Percentiles rank a stretch among this genome's conserved stretches.
Conservation (phyloP, 2,329 filamentous ascomycete genomes). For the Fonsecaea nubica region DNA sequence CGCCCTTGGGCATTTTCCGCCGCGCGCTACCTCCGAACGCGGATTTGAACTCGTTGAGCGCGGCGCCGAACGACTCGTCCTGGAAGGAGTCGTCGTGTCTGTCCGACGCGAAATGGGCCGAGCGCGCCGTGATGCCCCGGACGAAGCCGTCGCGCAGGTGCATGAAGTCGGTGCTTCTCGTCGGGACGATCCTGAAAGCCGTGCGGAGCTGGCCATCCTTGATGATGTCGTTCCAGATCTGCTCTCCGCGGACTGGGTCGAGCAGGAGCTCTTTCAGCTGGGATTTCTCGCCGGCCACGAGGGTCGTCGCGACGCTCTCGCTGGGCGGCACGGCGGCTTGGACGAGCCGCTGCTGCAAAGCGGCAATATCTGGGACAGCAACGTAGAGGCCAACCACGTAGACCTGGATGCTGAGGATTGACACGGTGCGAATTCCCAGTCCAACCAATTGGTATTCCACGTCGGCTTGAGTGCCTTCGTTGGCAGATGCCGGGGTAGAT, state of each 20-base stretch:
- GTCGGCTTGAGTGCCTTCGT: slow-evolving; percentile 53
- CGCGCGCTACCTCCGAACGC: slow-evolving; percentile 76
- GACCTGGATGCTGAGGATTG: slow-evolving; percentile 86
- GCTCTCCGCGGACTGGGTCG: slow-evolving; percentile 71
- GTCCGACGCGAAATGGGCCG: slow-evolving; percentile 62
- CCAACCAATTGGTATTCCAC: slow-evolving; percentile 86
- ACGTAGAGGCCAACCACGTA: slow-evolving; percentile 95
- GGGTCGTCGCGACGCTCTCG: slow-evolving; percentile 70
- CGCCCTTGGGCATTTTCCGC: slow-evolving; percentile 76
- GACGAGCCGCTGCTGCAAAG: slow-evolving; percentile 78
- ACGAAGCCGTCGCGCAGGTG: slow-evolving; percentile 93
- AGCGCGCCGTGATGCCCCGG: slow-evolving; percentile 77
- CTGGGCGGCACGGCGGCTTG: slow-evolving; percentile 64
- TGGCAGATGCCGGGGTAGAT: slow-evolving; percentile 48
- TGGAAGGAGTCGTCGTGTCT: slow-evolving; percentile 50
- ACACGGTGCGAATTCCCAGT: slow-evolving; percentile 85
- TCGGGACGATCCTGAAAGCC: slow-evolving; percentile 82
- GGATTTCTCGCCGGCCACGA: slow-evolving; percentile 82
- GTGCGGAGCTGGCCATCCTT: slow-evolving; percentile 72
- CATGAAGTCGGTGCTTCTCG: slow-evolving; percentile 91
- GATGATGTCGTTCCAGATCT: slow-evolving; percentile 76
- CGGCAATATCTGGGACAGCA: slow-evolving; percentile 78
- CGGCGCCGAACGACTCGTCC: slow-evolving; percentile 76
- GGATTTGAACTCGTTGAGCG: slow-evolving; percentile 77
- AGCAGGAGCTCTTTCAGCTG: slow-evolving; percentile 71